Evolutionary conservation across 75 land plant species (phyloP).

Genomic region (Picea sitchensis): DNA sequence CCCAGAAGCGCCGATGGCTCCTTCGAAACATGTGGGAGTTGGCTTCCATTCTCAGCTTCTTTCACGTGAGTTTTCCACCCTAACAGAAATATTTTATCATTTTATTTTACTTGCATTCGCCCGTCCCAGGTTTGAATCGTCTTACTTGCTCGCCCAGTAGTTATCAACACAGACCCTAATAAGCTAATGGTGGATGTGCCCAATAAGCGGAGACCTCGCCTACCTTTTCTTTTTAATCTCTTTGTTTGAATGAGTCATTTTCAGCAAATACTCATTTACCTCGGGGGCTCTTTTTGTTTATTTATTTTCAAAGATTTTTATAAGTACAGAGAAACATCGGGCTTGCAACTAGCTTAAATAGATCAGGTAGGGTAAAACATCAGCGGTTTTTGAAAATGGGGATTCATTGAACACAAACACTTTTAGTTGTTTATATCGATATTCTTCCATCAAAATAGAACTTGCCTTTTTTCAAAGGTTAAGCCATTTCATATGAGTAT

Average conservation of each 20-base stretch:
- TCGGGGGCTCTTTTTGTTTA: not conserved
- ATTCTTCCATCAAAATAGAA: no score
- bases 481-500: no score
- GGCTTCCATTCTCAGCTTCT: conserved; percentile 81
- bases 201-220: not conserved
- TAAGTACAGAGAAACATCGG: no score
- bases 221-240: no score
- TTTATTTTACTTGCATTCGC: not conserved
- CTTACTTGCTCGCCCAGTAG: not conserved
- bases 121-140: not conserved
- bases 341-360: no score
- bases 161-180: not conserved
- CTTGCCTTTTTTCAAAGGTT: no score
- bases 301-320: no score
- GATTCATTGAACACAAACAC: no score
- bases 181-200: not conserved
- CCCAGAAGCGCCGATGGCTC: conserved; percentile 11
- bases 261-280: not conserved
- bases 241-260: not conserved
- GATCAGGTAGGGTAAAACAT: no score
- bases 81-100: not conserved
- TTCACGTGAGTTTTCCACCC: conserved; percentile 38
- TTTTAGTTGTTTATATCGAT: no score
- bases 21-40: conserved; percentile 91
- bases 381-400: no score